phyloP scores from a whole-genome alignment of 2,329 filamentous ascomycete species.

The Elsinoe ampelina region DNA sequence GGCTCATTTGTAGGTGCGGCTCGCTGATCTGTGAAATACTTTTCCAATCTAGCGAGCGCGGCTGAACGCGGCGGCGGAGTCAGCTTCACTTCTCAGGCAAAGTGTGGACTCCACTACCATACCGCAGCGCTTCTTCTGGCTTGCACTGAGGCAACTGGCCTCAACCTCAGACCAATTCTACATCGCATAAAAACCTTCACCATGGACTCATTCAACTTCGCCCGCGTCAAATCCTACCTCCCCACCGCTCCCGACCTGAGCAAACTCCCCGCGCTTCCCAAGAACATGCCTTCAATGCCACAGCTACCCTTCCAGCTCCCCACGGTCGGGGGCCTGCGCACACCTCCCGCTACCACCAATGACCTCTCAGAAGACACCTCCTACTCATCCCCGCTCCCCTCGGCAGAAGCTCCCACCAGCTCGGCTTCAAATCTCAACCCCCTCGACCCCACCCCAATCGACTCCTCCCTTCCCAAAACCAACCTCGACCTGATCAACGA shows the following conservation, averaged over 20 bases:
- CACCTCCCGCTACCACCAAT: conserved; percentile 22
- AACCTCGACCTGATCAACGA: conserved; percentile 48
- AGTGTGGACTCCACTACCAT: too few species aligned
- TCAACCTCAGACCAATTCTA: not conserved
- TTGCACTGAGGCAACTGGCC: not conserved
- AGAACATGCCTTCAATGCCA: conserved; percentile 11
- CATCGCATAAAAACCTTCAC: not conserved
- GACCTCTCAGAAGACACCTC: conserved; percentile 11
- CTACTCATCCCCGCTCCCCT: conserved; percentile 18
- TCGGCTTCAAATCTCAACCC: not conserved
- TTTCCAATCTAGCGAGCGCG: too few species aligned
- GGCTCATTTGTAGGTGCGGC: too few species aligned
- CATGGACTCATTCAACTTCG: conserved; percentile 26
- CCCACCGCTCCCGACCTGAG: conserved; percentile 22
- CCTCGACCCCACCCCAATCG: conserved; percentile 24
- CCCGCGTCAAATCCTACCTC: conserved; percentile 24
- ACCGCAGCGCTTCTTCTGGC: not conserved
- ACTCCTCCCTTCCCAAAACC: conserved; percentile 27
- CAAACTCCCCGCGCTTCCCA: conserved; percentile 3
- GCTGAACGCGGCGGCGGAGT: too few species aligned
- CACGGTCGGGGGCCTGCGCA: conserved; percentile 16
- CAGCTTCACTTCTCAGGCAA: too few species aligned
- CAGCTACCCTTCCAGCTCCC: conserved; percentile 8
- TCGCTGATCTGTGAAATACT: too few species aligned
- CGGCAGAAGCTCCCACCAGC: conserved; percentile 14